A percentile compares a stretch with the other conserved stretches of the same genome.
These are phyloP conservation scores for Tricholoma hemisulphureum DNA, from an alignment of 768 basidiomycete species.

Conservation along the genomic window DNA sequence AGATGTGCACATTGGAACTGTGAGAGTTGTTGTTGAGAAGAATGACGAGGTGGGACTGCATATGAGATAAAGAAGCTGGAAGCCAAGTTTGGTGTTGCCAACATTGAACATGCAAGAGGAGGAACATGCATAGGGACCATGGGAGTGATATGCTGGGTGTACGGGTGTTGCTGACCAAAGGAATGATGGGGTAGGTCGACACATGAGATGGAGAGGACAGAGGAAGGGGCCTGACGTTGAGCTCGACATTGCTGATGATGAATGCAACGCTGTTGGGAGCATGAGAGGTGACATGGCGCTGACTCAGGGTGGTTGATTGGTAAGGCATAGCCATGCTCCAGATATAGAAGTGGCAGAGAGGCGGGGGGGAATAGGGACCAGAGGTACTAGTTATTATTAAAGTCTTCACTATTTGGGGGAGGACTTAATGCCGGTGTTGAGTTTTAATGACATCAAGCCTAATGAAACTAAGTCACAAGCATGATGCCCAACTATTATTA, in stretches of 20 bases:
- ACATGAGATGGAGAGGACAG: neutral
- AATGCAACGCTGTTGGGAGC: neutral
- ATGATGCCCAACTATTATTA: too few relatives aligned
- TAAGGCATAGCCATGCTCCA: neutral
- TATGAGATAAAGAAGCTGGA: too few relatives aligned
- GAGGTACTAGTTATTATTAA: too few relatives aligned
- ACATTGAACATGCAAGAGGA: neutral
- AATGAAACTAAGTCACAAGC: too few relatives aligned
- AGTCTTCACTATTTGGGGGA: too few relatives aligned
- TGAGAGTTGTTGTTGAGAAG: too few relatives aligned
- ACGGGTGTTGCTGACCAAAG: too few relatives aligned
- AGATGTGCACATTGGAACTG: too few relatives aligned
- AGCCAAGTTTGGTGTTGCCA: neutral
- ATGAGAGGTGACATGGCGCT: neutral
- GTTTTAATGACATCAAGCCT: too few relatives aligned
- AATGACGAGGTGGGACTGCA: too few relatives aligned
- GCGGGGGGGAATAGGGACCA: neutral
- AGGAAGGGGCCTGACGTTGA: neutral
- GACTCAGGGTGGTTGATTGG: too few relatives aligned
- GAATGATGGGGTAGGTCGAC: neutral
- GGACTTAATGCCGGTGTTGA: too few relatives aligned
- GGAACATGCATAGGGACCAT: neutral
- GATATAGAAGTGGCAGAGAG: neutral
- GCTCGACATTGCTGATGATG: neutral
- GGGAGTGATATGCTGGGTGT: neutral